phyloP scores from a whole-genome alignment of 768 basidiomycete species.

The Panaeolus cyanescens region DNA sequence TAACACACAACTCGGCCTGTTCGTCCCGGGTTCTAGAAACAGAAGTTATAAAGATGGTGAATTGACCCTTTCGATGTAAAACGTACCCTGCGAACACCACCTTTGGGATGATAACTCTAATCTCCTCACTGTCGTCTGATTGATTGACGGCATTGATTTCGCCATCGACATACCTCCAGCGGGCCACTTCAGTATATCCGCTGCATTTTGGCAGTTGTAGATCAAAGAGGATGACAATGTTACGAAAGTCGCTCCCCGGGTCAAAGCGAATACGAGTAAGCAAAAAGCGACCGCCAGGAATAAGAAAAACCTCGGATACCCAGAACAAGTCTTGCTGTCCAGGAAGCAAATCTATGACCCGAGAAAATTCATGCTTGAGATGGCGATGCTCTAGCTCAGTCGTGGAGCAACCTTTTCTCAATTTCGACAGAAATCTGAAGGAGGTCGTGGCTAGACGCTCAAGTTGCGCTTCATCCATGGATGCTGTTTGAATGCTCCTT shows the following conservation, averaged over 20 bases:
- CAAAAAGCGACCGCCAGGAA: conserved; percentile 2
- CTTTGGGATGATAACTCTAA: background rate
- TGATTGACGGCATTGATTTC: background rate
- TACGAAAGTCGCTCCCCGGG: background rate
- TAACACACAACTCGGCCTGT: background rate
- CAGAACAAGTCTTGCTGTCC: background rate
- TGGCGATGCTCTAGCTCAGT: background rate
- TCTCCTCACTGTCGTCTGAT: background rate
- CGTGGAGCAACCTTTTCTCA: background rate
- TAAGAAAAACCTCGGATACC: background rate
- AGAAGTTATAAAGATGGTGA: background rate
- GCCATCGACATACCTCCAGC: background rate
- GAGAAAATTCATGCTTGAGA: background rate
- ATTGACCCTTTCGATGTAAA: background rate
- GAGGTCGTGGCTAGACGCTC: background rate
- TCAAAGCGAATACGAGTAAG: background rate
- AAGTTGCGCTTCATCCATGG: background rate
- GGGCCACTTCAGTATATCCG: background rate
- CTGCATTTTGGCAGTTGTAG: background rate
- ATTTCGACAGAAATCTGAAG: background rate
- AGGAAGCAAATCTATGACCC: background rate
- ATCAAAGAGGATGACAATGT: background rate
- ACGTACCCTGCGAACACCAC: background rate
- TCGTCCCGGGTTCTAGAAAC: background rate
- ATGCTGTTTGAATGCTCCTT: background rate